These are phyloP conservation scores for Spiromastix sp. DNA, from an alignment of 2,329 filamentous ascomycete species.

Conservation along the genomic window DNA sequence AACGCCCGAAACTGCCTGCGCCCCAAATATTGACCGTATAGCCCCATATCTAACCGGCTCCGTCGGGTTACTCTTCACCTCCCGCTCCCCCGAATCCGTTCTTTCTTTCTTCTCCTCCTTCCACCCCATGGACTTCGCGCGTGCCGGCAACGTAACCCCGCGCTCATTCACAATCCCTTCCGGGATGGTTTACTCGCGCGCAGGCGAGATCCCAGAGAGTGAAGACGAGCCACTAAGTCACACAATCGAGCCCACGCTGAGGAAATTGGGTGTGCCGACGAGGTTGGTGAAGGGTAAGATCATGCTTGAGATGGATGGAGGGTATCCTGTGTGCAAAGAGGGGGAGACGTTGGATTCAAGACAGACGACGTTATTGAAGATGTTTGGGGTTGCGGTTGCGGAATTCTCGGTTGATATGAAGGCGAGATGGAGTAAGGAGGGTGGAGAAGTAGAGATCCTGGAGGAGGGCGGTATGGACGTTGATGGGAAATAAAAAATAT, in stretches of 20 bases:
- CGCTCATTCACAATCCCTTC: constrained; percentile 71
- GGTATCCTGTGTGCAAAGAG: constrained; percentile 71
- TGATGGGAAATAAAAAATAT: constrained; percentile 19
- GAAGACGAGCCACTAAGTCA: constrained; percentile 82
- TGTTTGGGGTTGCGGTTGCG: constrained; percentile 81
- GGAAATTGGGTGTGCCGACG: constrained; percentile 82
- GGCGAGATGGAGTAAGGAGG: constrained; percentile 47
- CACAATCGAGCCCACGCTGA: constrained; percentile 79
- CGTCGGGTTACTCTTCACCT: constrained; percentile 85
- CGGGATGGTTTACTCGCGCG: constrained; percentile 69
- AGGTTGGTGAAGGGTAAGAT: constrained; percentile 82
- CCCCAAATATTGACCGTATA: constrained; percentile 64
- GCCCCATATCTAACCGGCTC: constrained; percentile 62
- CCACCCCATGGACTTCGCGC: constrained; percentile 75
- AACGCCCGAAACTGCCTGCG: constrained; percentile 65
- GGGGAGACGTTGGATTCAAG: constrained; percentile 79
- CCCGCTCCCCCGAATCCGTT: constrained; percentile 58
- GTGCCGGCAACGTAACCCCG: constrained; percentile 67
- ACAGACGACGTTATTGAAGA: constrained; percentile 86
- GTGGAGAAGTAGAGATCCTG: constrained; percentile 30
- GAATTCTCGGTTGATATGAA: constrained; percentile 78
- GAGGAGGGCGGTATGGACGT: constrained; percentile 33
- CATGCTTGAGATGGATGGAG: constrained; percentile 52
- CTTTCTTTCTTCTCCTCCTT: constrained; percentile 62
- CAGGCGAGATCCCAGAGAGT: constrained; percentile 66